These are phyloP conservation scores for Nakaseomyces bracarensis DNA, from an alignment of 1,139 yeast species.

Conservation along the genomic window DNA sequence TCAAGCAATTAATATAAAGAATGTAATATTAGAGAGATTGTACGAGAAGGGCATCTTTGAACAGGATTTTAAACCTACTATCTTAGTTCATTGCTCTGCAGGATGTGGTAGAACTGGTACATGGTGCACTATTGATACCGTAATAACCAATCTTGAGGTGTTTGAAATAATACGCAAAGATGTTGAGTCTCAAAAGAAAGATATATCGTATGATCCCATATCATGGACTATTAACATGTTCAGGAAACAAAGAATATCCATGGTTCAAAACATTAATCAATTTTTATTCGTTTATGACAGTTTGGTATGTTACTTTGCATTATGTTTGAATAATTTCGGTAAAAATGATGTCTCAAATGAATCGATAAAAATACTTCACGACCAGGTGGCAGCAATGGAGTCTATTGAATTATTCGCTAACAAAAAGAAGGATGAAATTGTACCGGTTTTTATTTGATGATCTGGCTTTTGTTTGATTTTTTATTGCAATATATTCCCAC, in stretches of 20 bases:
- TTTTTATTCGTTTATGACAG: constrained; percentile 66
- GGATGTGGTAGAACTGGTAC: constrained; percentile 93
- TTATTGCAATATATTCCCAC: too few species aligned
- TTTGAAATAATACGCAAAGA: constrained; percentile 17
- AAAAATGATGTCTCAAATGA: neutral
- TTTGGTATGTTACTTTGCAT: constrained; percentile 28
- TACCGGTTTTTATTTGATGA: constrained; percentile 3
- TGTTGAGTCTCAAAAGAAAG: constrained; percentile 8
- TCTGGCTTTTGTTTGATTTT: too few species aligned
- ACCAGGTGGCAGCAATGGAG: neutral
- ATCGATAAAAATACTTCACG: constrained; percentile 2
- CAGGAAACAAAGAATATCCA: constrained; percentile 66
- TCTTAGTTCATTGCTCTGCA: constrained; percentile 77
- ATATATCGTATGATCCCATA: constrained; percentile 42
- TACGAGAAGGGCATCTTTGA: constrained; percentile 16
- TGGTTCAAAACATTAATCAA: constrained; percentile 80
- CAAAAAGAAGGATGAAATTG: constrained; percentile 4
- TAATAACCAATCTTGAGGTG: constrained; percentile 29
- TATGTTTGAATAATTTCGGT: constrained; percentile 15
- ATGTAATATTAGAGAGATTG: constrained; percentile 18
- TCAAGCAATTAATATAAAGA: constrained; percentile 30
- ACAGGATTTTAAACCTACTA: constrained; percentile 34
- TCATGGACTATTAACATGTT: constrained; percentile 41
- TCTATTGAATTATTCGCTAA: constrained; percentile 1
- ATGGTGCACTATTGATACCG: constrained; percentile 61